These are phyloP conservation scores for Erysimum pusillum DNA, from an alignment of 441 rosid species.

Conservation along the genomic window DNA sequence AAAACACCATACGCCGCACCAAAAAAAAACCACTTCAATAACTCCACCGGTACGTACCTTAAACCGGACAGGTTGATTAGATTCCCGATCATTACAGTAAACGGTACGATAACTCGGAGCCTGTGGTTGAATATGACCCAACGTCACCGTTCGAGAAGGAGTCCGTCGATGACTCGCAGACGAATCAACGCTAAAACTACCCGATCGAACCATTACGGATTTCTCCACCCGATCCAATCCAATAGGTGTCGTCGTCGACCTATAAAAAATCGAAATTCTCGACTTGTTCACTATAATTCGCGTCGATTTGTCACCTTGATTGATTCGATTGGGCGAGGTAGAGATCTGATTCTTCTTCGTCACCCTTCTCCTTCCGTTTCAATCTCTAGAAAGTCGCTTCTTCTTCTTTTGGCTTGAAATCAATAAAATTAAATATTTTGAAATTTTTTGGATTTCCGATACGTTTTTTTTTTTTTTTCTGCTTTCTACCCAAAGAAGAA, in stretches of 20 bases:
- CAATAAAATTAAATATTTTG: slow-evolving; percentile 3
- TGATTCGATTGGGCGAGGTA: background rate
- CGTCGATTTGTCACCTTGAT: background rate
- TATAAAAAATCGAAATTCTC: slow-evolving; percentile 4
- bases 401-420: background rate
- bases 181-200: slow-evolving; percentile 50
- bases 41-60: slow-evolving; percentile 55
- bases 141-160: slow-evolving; percentile 73
- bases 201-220: slow-evolving; percentile 64
- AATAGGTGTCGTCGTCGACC: slow-evolving; percentile 31
- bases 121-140: slow-evolving; percentile 92
- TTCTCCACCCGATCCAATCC: slow-evolving; percentile 56
- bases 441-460: background rate
- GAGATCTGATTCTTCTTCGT: slow-evolving; percentile 44
- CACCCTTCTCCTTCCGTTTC: slow-evolving; percentile 46
- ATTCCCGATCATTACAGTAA: slow-evolving; percentile 89
- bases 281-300: slow-evolving; percentile 17
- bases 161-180: slow-evolving; percentile 48
- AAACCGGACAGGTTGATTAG: slow-evolving; percentile 75
- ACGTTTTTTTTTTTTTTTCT: slow-evolving; percentile 11
- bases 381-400: slow-evolving; percentile 15
- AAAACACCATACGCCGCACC: background rate
- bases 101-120: slow-evolving; percentile 88
- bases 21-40: background rate
- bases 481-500: no score